Evolutionary conservation across 2,329 filamentous ascomycete genomes (phyloP), one percentile per base, ranked within the genome.

Genomic region (Curvularia verruculosa): DNA sequence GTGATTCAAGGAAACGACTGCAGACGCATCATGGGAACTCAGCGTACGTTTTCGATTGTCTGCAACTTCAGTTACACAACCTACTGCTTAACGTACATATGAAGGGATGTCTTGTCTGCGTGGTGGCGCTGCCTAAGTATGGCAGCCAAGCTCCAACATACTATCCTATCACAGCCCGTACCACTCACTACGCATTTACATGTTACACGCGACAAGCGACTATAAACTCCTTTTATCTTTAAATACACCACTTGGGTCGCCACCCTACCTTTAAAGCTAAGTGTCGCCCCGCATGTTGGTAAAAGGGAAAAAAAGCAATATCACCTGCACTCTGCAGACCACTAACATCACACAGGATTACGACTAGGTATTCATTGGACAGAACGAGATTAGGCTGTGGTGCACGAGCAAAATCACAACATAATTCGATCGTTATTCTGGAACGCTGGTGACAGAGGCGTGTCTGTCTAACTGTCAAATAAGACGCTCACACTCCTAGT

Each of bases 331-430:
- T 28, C 15, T 45, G 43, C 28, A 31, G 40, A 19, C 37, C 49
- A 34, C 28, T 31, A 34, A 24, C 43, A 53, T 46, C 34, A 23
- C 18, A 26, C 34, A 51, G 21, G 13, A 56, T 63, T 59, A 63
- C 63, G 48, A 59, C 58, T 49, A 51, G 28, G 44, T 41, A 21
- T 59, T 63, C 23, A 64, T 66, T 68, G 65, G 52, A n/a, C 23
- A 47, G 34, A 53, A n/a, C 13, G 19, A 44, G 24, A 24, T 28
- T 45, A 52, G 41, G 31, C 41, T 45, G 26, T 9, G n/a, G 24
- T 26, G 29, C 18, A 26, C n/a, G 43, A 24, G 43, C 6, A 28
- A 10, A 24, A 41, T 15, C 23, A 23, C 39, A 41, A 15, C 13
- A 24, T 23, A 13, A 41, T 24, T 41, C 39, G 21, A 12, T 3